Evolutionary conservation across 768 basidiomycete genomes (phyloP).

Genomic region (Collybiopsis confluens): DNA sequence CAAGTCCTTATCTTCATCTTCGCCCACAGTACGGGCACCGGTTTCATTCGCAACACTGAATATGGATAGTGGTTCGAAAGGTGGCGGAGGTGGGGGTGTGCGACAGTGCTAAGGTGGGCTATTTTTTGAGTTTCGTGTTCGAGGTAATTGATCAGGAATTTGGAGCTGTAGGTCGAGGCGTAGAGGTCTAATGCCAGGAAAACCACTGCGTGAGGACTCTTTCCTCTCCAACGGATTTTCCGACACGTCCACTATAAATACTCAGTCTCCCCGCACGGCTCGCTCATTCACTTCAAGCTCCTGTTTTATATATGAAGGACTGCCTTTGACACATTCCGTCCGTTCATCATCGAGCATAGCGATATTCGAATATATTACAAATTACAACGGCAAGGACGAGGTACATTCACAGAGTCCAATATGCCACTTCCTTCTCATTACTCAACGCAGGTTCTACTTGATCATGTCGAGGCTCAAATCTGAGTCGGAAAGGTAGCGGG

Average conservation of each 20-base stretch:
- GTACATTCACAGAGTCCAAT: neutral
- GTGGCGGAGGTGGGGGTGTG: neutral
- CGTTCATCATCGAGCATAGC: no score
- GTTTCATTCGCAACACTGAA: no score
- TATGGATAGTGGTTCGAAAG: neutral
- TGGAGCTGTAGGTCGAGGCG: slow-evolving; percentile 80
- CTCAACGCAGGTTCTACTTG: slow-evolving; percentile 8
- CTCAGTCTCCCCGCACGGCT: no score
- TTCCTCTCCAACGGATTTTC: no score
- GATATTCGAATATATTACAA: no score
- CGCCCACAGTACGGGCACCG: slow-evolving; percentile 4
- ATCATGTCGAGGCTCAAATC: slow-evolving; percentile 10
- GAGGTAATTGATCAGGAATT: slow-evolving; percentile 73
- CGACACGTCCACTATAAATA: no score
- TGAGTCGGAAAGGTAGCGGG: slow-evolving; percentile 25
- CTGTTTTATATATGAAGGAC: no score
- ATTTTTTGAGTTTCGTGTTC: slow-evolving; percentile 1
- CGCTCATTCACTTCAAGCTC: no score
- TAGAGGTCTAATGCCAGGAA: slow-evolving; percentile 71
- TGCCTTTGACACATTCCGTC: no score
- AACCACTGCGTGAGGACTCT: no score
- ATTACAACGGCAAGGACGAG: no score
- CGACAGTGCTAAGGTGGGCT: neutral
- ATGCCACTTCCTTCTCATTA: slow-evolving; percentile 1
- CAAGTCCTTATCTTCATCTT: slow-evolving; percentile 5